Percentiles rank a stretch among this genome's conserved stretches.
Conservation (phyloP, 2,329 filamentous ascomycete genomes). For the Tympanopsis confertula region DNA sequence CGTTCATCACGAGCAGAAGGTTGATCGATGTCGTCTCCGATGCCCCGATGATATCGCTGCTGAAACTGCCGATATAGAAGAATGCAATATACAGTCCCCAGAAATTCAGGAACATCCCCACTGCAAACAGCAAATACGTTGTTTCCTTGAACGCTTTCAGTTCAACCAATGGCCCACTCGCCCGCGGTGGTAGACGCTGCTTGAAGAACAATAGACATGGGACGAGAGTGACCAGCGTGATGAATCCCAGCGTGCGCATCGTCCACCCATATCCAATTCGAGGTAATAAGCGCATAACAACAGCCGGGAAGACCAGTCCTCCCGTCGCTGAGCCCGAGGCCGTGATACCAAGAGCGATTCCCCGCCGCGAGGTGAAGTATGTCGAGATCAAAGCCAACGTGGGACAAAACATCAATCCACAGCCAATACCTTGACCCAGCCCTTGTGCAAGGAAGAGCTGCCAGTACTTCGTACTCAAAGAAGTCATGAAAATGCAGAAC, state of each 20-base stretch:
- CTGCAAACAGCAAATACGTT: slow-evolving; percentile 24
- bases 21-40: slow-evolving; percentile 30
- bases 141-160: slow-evolving; percentile 22
- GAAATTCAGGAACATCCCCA: slow-evolving; percentile 28
- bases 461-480: slow-evolving; percentile 17
- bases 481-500: slow-evolving; percentile 18
- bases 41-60: slow-evolving; percentile 19
- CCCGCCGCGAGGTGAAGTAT: slow-evolving; percentile 20
- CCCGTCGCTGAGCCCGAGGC: slow-evolving; percentile 21
- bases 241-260: slow-evolving; percentile 24
- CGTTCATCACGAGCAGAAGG: slow-evolving; percentile 39
- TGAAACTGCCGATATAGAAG: slow-evolving; percentile 27
- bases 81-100: slow-evolving; percentile 33
- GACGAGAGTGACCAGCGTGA: slow-evolving; percentile 18
- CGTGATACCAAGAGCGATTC: slow-evolving; percentile 18
- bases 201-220: slow-evolving; percentile 18
- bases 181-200: slow-evolving; percentile 19
- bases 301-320: slow-evolving; percentile 23
- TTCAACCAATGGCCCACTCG: slow-evolving; percentile 23
- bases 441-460: slow-evolving; percentile 25
- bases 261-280: slow-evolving; percentile 24
- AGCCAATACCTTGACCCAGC: slow-evolving; percentile 20
- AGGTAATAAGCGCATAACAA: slow-evolving; percentile 20
- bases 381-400: slow-evolving; percentile 19
- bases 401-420: slow-evolving; percentile 22